phyloP scores from a whole-genome alignment of 805 yeast genomes.

The Starmerella bacillaris region DNA sequence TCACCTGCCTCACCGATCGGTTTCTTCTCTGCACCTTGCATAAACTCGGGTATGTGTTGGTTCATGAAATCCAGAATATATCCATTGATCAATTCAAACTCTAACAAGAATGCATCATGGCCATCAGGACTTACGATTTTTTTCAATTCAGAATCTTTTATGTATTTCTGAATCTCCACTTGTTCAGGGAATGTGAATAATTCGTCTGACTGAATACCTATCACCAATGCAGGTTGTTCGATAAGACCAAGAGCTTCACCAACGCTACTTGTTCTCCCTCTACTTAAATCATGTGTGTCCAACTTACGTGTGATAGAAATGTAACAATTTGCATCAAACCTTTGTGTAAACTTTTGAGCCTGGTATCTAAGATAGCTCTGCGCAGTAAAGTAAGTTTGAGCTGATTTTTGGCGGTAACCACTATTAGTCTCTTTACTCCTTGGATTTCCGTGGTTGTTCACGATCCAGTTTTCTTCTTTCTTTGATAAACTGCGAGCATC shows the following conservation, averaged over 20 bases:
- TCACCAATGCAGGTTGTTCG: conserved; percentile 58
- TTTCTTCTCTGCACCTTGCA: conserved; percentile 32
- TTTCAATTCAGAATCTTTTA: conserved; percentile 51
- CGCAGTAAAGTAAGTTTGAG: conserved; percentile 67
- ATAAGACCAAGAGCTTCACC: conserved; percentile 41
- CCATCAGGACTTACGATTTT: conserved; percentile 85
- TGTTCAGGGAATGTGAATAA: conserved; percentile 85
- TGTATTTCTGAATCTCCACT: conserved; percentile 54
- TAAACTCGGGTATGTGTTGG: conserved; percentile 39
- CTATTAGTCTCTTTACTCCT: conserved; percentile 9
- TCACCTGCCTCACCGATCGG: conserved; percentile 25
- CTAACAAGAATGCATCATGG: conserved; percentile 88
- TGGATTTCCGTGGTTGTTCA: conserved; percentile 70
- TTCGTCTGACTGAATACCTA: conserved; percentile 86
- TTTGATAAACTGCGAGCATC: conserved; percentile 13
- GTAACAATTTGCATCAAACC: conserved; percentile 95
- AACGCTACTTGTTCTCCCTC: conserved; percentile 42
- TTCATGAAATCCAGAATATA: conserved; percentile 50
- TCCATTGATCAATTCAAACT: conserved; percentile 64
- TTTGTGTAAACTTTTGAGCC: conserved; percentile 68
- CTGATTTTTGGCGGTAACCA: conserved; percentile 15
- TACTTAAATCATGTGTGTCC: conserved; percentile 84
- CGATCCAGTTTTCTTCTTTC: conserved; percentile 54
- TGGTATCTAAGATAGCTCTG: conserved; percentile 90
- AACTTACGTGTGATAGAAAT: conserved; percentile 82